Evolutionary conservation across 1,284 basidiomycete species (phyloP), one percentile per base, ranked within the genome.

Genomic region (Fomes fomentarius): DNA sequence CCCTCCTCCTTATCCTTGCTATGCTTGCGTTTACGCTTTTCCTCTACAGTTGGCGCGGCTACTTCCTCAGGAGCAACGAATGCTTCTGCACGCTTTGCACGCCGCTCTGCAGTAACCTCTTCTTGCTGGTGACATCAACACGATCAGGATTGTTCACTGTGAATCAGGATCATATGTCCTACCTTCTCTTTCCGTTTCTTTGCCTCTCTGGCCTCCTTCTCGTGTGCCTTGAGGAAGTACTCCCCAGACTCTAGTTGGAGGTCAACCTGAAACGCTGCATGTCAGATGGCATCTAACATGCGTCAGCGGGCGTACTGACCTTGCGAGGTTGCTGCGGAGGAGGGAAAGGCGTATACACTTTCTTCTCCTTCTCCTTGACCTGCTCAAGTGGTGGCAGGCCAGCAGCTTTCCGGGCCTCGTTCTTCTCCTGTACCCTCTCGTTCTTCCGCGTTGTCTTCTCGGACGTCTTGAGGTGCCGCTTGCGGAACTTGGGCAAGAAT

Each of bases 281-380:
- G 26, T 22, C 17, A 40, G 25, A 7, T 30, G 25, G 19, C 26
- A 10, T 8, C 9, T 21, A 17, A 21, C 15, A 14, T 39, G 25
- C 74, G 52, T 37, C 65, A 12, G 9, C 8, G 12, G 10, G 30
- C 24, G 30, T 22, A 31, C 37, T 38, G 4, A 90, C 90, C 80
- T 99, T 99, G 66, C 94, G 87, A 33, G 94, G 96, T 62, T 87
- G 81, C 67, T 97, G 97, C 5, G 96, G 79, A 24, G 97, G 97
- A 28, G 97, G 97, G 85, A 99, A 99, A 3, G 97, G 97, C 12
- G 97, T 99, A 72, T 99, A 99, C n/a, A 89, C 81, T 74, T 98
- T 98, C 83, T 98, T 95, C 68, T 85, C 82, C 39, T 79, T 78
- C 46, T 75, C 71, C 47, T 69, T 69, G 26, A 58, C 51, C 21